These are phyloP conservation scores for Arthrinium puccinioides DNA, from an alignment of 2,329 filamentous ascomycete species.

Conservation along the genomic window DNA sequence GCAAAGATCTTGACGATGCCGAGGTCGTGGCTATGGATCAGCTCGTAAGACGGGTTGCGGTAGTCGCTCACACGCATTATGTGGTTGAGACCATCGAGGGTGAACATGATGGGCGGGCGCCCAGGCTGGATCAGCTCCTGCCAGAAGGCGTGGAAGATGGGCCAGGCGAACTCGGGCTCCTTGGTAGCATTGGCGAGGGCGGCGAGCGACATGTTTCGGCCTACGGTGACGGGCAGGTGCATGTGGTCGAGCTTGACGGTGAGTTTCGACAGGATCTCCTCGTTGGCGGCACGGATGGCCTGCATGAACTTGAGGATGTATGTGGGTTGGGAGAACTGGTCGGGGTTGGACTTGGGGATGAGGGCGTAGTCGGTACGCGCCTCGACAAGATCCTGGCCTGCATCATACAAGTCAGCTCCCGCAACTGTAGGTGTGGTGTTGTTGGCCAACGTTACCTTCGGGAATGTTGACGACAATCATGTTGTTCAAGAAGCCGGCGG, in stretches of 20 bases:
- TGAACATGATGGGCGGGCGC: conserved; percentile 55
- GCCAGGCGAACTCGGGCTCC: conserved; percentile 72
- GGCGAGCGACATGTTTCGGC: conserved; percentile 53
- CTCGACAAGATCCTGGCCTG: conserved; percentile 70
- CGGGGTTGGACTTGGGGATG: conserved; percentile 44
- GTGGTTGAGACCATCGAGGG: conserved; percentile 72
- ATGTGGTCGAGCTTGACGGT: conserved; percentile 43
- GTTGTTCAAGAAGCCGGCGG: conserved; percentile 70
- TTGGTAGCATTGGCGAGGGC: conserved; percentile 64
- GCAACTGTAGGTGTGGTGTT: too few relatives aligned
- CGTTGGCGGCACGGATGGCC: conserved; percentile 67
- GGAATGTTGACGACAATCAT: conserved; percentile 89
- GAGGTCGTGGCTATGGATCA: conserved; percentile 82
- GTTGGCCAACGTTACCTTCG: conserved; percentile 66
- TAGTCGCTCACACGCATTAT: conserved; percentile 77
- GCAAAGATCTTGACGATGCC: conserved; percentile 68
- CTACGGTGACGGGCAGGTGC: conserved; percentile 52
- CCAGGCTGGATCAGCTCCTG: conserved; percentile 57
- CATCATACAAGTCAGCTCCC: conserved; percentile 4
- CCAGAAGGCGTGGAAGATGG: conserved; percentile 76
- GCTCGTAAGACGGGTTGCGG: conserved; percentile 59
- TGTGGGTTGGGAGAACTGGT: conserved; percentile 69
- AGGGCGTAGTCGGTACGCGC: conserved; percentile 75
- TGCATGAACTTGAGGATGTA: conserved; percentile 71
- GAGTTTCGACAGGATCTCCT: conserved; percentile 48